Base-by-base conservation (phyloP, 2,329 filamentous ascomycete genomes). In the Knufia petricola region DNA sequence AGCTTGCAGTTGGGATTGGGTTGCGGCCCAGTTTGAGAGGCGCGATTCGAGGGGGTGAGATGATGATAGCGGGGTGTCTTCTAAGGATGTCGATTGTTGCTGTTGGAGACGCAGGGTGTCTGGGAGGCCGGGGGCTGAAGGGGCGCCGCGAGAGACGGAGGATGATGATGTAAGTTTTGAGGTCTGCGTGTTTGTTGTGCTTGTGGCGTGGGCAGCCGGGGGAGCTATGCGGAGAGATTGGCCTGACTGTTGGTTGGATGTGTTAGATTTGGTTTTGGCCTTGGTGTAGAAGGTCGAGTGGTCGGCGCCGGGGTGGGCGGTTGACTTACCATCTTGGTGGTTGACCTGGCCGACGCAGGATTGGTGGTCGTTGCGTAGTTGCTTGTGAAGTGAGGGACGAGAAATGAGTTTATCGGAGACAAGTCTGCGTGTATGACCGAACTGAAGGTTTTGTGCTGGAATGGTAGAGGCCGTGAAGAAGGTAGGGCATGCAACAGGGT, bases 171-270 rank as follows among this genome's bases (percentile, higher is more conserved):
- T 76, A 59, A 55, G 45, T 54, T 73, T 71, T 45, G 61, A 51
- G 64, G 78, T 75, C 58, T 74, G 78, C 60, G 67, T 71, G 71
- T 85, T 83, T 61, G 74, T 75, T 70, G 79, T 82, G 63, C 77
- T 74, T 59, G 75, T 79, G 59, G 80, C 69, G 73, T 90, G 79
- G 58, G 73, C 64, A 60, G 81, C 68, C 52, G 80, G 66, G 64
- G 92, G 92, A 58, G 87, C 80, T 71, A 98, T 85, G 71, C 88
- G 87, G 77, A 96, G 85, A 63, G 87, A 84, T 86, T 94, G 67
- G 15, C 10, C 32, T n/a, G 38, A 13, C 23, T 17, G 52, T 43
- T 50, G 43, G 52, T 43, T 50, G 45, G 50, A 42, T 48, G 51
- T 40, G 46, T 52, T 38, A 32, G 26, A 20, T 40, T 12, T 13